Base-by-base conservation (phyloP, 768 basidiomycete species). In the Boletus rubroflammeus region DNA sequence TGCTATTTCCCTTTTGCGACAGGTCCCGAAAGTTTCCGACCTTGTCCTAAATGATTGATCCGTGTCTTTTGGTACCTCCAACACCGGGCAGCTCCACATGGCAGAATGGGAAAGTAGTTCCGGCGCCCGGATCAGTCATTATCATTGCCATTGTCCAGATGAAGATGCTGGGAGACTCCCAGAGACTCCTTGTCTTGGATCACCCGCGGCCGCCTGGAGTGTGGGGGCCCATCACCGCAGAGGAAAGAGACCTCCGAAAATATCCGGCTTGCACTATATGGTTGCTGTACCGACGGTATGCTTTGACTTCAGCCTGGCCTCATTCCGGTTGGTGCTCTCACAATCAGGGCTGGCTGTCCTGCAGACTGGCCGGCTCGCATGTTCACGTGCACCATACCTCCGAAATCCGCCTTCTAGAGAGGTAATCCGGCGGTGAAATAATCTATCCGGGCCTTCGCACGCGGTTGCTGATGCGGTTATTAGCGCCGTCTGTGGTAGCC, bases 11-110 rank as follows among this genome's bases (percentile, higher is more conserved):
- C 14, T 25, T 35, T 34, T 26, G 21, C 21, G 25, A 29, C 32
- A 48, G 49, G 41, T 19, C 25, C 60, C 57, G 62, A 56, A 40
- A 34, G 5, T 25, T 28, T 54, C 64, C 63, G 58, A 54, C 23
- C 43, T 19, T 11, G 3, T 57, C 43, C 41, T 34, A 25, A 31
- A 32, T 13, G 31, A 23, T 43, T 53, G 39, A 42, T 53, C 49
- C 23, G 26, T 32, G 17, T 14, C 34, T 23, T 25, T 34, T 21
- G 47, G 29, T 17, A 50, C 34, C 5, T 40, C 21, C 14, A 21
- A 0, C n/a, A 1, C 5, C 19, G 23, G n/a, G 8, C 19, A 41
- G 2, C 14, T 36, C 40, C 15, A 13, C 23, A 25, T 21, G 39
- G 39, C 26, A 34, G 45, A 36, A 43, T 31, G 41, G 23, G 25